Evolutionary conservation across 2,329 filamentous ascomycete species (phyloP), one percentile per base, ranked within the genome.

Genomic region (Magnaporthiopsis poae): DNA sequence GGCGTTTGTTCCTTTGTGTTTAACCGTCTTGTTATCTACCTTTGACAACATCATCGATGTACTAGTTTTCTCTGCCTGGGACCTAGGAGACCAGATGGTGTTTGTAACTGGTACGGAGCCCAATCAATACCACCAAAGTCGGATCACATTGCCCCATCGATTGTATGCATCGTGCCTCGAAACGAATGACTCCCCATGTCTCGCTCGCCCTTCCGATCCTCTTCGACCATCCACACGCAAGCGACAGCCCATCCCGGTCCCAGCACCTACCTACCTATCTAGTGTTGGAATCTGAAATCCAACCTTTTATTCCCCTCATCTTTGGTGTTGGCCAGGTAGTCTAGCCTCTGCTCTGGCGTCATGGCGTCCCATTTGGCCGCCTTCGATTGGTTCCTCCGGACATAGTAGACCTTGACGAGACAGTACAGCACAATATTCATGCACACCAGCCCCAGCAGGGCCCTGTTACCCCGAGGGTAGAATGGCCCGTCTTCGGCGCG

Each of bases 401-500:
- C 70, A 66, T 79, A 75, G 69, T 75, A 77, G 0, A 63, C 60
- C 70, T 75, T 77, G 13, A 71, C 71, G 8, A 71, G 13, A 3
- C 74, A 31, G 56, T 75, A 75, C 25, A 77, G 66, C 5, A 70
- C 68, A 25, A 75, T 69, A 64, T 77, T 77, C 68, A 72, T 71
- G 65, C 70, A 72, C 33, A 67, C 75, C n/a, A 87, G 77, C 0
- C 71, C 81, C n/a, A 88, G 77, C 1, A 88, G 73, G 0, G 81
- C 77, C 60, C 77, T 79, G 70, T 88, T 88, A 0, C 85, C 86
- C 0, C 79, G 77, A 7, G 77, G 74, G 69, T 88, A 88, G 4
- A 78, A 74, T 0, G 84, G 84, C 15, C 70, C 70, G 35, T 77
- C 76, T 18, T 77, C 75, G 31, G 71, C 68, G 4, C 77, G 74